Evolutionary conservation across 208 protist genomes (phyloP), one percentile per base, ranked within the genome.

Genomic region (Histomonas meleagridis): DNA sequence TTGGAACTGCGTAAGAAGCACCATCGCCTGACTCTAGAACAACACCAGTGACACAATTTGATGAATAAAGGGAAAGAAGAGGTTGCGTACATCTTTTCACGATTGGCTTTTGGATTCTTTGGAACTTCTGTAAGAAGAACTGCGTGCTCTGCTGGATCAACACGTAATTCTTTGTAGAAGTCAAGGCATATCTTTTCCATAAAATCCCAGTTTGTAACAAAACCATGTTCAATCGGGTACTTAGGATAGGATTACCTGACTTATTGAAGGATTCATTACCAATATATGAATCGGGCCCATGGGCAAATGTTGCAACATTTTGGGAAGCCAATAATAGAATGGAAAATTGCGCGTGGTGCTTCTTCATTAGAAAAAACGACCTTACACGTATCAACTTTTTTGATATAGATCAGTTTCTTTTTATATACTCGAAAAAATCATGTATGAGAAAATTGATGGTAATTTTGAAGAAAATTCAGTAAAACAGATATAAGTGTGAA

Each of bases 301-400:
- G 9, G 92, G 95, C 97, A 72, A 97, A 96, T 96, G 98, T 98
- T 26, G 97, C 96, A 70, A 96, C 95, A 91, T 90, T 97, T 97
- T 60, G 97, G 97, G 51, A 96, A 95, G 38, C 97, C 97, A 92
- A 99, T 95, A 86, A 98, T 96, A 1, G 97, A 96, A 18, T 97
- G 97, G 94, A 99, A 98, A 12, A 99, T 97, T 92, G 96, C 94
- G 57, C 97, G 93, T 32, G 97, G 97, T 23, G 97, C 97, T 93
- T 99, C 97, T 92, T 98, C 97, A 43, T 97, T 97, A n/a, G 97
- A 97, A 92, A 98, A 97, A 69, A 96, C 96, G 90, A 96, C 96
- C 94, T 98, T 98, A 28, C 26, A 92, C n/a, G n/a, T n/a, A n/a
- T n/a, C n/a, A n/a, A n/a, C n/a, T n/a, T n/a, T n/a, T n/a, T n/a